phyloP scores from a whole-genome alignment of 2,329 filamentous ascomycete species.

The Aquanectria penicillioides region DNA sequence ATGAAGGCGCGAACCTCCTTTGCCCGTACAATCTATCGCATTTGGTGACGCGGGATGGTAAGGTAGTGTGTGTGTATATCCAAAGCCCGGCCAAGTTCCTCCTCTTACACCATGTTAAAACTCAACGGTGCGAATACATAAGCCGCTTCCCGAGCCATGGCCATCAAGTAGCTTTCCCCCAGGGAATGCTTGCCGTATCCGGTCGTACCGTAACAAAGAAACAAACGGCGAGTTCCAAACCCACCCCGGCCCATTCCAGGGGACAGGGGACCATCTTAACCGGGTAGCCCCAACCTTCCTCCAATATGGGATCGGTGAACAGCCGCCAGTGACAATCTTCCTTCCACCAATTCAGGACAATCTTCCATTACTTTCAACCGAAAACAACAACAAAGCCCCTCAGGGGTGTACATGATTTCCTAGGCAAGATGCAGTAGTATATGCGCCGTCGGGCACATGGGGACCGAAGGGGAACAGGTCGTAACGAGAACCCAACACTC shows the following conservation, averaged over 20 bases:
- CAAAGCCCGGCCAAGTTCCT: constrained; percentile 36
- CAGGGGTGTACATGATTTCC: constrained; percentile 33
- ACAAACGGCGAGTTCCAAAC: constrained; percentile 24
- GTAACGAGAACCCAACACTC: constrained; percentile 32
- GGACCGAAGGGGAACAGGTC: constrained; percentile 20
- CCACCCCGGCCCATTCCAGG: constrained; percentile 20
- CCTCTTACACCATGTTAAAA: constrained; percentile 41
- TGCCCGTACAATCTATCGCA: constrained; percentile 51
- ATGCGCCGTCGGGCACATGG: constrained; percentile 31
- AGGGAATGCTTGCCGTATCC: constrained; percentile 32
- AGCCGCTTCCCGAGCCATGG: constrained; percentile 25
- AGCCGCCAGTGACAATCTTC: constrained; percentile 29
- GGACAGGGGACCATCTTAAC: constrained; percentile 22
- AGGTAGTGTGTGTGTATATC: constrained; percentile 31
- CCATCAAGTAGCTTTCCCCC: constrained; percentile 39
- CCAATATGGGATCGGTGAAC: constrained; percentile 21
- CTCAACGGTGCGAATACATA: constrained; percentile 37
- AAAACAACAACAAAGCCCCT: constrained; percentile 26
- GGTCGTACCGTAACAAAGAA: constrained; percentile 25
- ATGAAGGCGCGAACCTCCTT: constrained; percentile 49
- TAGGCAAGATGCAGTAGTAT: constrained; percentile 29
- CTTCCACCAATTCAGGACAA: constrained; percentile 14
- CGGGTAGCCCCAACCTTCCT: constrained; percentile 24
- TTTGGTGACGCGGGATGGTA: constrained; percentile 40
- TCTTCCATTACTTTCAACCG: constrained; percentile 32